Conservation (phyloP, 2,329 filamentous ascomycete genomes). For the Ophiocordyceps camponoti-saundersi region DNA sequence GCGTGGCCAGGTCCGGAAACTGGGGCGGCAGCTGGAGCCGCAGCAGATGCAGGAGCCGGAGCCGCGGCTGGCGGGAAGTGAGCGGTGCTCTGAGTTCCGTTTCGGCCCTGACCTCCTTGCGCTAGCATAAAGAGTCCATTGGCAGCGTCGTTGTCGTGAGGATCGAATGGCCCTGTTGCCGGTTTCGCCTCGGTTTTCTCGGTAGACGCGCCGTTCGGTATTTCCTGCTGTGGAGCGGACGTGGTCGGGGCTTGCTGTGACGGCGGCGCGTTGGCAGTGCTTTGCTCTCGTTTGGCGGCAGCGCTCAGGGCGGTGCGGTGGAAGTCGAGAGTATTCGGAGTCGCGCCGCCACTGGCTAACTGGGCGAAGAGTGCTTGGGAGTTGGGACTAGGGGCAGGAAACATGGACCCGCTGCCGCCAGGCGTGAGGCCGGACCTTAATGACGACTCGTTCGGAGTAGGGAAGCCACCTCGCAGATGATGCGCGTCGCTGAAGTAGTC, state of each 20-base stretch:
- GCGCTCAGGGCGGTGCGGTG: conserved; percentile 82
- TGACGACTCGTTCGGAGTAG: conserved; percentile 92
- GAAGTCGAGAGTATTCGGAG: conserved; percentile 83
- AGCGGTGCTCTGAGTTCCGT: conserved; percentile 32
- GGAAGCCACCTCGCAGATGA: conserved; percentile 66
- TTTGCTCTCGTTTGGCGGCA: conserved; percentile 42
- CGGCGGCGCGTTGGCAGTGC: conserved; percentile 15
- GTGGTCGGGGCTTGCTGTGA: conserved; percentile 25
- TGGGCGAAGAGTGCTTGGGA: conserved; percentile 69
- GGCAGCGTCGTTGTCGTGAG: conserved; percentile 87
- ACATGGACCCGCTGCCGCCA: conserved; percentile 92
- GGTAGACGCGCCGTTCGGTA: conserved; percentile 19
- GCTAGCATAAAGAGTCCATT: conserved; percentile 89
- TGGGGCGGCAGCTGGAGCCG: neutral
- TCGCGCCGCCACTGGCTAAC: conserved; percentile 65
- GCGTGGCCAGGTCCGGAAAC: neutral
- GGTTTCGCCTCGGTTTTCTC: conserved; percentile 33
- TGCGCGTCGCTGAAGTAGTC: conserved; percentile 81
- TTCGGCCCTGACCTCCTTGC: conserved; percentile 50
- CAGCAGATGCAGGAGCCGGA: conserved; percentile 25
- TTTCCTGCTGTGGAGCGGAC: conserved; percentile 32
- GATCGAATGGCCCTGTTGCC: conserved; percentile 53
- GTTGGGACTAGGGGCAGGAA: conserved; percentile 78
- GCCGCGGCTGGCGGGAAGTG: conserved; percentile 29
- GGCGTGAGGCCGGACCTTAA: conserved; percentile 82